Evolutionary conservation across 2,329 filamentous ascomycete species (phyloP), one percentile per base, ranked within the genome.

Genomic region (Rutstroemia sydowiana): DNA sequence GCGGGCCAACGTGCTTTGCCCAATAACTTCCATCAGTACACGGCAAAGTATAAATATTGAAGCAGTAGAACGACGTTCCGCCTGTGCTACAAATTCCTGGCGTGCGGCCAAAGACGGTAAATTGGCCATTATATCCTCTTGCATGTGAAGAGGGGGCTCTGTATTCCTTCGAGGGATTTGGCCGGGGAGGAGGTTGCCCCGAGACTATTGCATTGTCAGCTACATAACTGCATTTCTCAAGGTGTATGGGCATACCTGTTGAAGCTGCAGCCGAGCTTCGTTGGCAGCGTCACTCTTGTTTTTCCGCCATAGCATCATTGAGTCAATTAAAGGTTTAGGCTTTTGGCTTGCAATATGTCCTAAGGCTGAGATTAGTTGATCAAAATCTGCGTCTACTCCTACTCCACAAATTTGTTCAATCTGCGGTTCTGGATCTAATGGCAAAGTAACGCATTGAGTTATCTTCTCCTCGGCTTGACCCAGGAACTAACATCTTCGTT

Each of bases 251-350:
- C 42, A 28, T 60, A 66, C 65, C 63, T 82, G 78, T 59, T 82
- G 78, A 20, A 82, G 69, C 61, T 81, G 75, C 41, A 59, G 69
- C 20, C 82, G 75, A 26, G 86, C 84, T 57, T 85, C 80, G 60
- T 81, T 85, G 26, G 91, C 90, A 20, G 86, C 83, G 69, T 97
- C 92, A 58, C 90, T 95, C 72, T 97, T 97, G 58, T 82, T 88
- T 69, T 96, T 97, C 51, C 93, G 84, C 93, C 93, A 98, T 30
- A 95, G 79, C 88, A 98, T 98, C 68, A 98, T 90, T 18, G 88
- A 91, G 69, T 98, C 93, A 63, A 98, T 96, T 47, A 98, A 72
- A 5, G 90, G 88, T 66, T 95, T 97, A 5, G 95, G 95, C 65
- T 95, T 95, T 59, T 91, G 87, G 54, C 89, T 87, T 48, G 92